Evolutionary conservation across 352 stramenopile species (phyloP).

Genomic region (Globisporangium barbulae): DNA sequence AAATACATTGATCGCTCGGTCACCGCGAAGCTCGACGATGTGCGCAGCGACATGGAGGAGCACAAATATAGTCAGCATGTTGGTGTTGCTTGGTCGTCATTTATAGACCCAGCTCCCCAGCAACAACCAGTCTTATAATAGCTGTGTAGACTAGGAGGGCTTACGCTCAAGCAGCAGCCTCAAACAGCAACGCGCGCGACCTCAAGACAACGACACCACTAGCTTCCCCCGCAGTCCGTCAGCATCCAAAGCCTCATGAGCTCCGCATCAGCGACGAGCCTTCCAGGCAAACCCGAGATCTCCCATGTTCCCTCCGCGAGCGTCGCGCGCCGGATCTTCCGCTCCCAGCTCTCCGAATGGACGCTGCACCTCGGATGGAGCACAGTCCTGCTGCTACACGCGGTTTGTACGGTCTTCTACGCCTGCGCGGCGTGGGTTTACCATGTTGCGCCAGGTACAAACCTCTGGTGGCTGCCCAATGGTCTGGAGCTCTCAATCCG

Average conservation of each 20-base stretch:
- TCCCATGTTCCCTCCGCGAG: neutral
- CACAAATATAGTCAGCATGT: too few species aligned
- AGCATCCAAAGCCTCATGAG: neutral
- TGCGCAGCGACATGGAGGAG: constrained; percentile 80
- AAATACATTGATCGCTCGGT: constrained; percentile 92
- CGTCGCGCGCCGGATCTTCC: constrained; percentile 9
- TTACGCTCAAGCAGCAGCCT: too few species aligned
- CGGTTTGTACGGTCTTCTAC: constrained; percentile 7
- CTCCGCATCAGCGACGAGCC: neutral
- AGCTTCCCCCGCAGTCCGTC: too few species aligned
- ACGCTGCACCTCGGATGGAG: constrained; percentile 1
- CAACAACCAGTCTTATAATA: too few species aligned
- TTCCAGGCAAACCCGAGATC: neutral
- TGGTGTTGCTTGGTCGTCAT: too few species aligned
- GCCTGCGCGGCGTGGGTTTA: constrained; percentile 9
- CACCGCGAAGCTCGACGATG: constrained; percentile 85
- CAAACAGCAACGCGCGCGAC: too few species aligned
- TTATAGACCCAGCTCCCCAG: too few species aligned
- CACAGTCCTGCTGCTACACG: constrained; percentile 10
- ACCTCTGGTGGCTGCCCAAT: constrained; percentile 7
- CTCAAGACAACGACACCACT: too few species aligned
- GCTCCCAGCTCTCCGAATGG: constrained; percentile 6
- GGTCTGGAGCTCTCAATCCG: constrained; percentile 4
- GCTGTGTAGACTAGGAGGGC: too few species aligned
- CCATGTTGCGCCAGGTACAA: neutral